A percentile compares a stretch with the other conserved stretches of the same genome.
Evolutionary conservation across 2,329 filamentous ascomycete species (phyloP).

Genomic region (Cytospora schulzeri): DNA sequence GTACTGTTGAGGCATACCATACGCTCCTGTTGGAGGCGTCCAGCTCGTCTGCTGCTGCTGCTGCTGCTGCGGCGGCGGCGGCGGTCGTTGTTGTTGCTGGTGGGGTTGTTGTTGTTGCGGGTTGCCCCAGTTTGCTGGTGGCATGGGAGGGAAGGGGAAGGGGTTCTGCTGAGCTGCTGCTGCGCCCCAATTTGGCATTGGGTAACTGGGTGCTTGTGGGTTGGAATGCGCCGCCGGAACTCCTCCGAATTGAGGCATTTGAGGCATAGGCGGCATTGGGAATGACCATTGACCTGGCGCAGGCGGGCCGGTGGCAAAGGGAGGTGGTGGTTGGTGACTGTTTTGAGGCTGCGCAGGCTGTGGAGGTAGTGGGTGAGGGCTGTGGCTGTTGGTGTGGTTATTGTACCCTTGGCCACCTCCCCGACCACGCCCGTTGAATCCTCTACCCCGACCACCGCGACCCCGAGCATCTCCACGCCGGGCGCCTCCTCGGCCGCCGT

Average conservation of each 20-base stretch:
- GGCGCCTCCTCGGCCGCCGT: slow-evolving; percentile 36
- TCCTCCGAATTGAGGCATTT: slow-evolving; percentile 26
- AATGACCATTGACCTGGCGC: slow-evolving; percentile 31
- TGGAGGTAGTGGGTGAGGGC: slow-evolving; percentile 21
- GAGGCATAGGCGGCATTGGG: slow-evolving; percentile 23
- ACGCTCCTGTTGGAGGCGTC: slow-evolving; percentile 25
- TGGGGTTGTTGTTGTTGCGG: slow-evolving; percentile 17
- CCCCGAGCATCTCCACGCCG: slow-evolving; percentile 51
- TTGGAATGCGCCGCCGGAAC: slow-evolving; percentile 19
- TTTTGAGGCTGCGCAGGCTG: slow-evolving; percentile 28
- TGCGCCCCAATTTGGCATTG: slow-evolving; percentile 24
- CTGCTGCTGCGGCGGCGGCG: slow-evolving; percentile 10
- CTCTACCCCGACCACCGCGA: slow-evolving; percentile 43
- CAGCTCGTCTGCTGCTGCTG: slow-evolving; percentile 24
- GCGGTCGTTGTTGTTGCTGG: slow-evolving; percentile 12
- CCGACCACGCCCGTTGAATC: slow-evolving; percentile 45
- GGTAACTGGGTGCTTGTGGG: slow-evolving; percentile 25
- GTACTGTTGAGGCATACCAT: slow-evolving; percentile 24
- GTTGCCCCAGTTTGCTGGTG: slow-evolving; percentile 23
- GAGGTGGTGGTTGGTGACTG: slow-evolving; percentile 32
- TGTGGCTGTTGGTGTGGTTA: slow-evolving; percentile 26
- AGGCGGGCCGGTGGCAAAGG: slow-evolving; percentile 30
- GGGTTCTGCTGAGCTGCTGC: slow-evolving; percentile 18
- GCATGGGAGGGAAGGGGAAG: slow-evolving; percentile 24
- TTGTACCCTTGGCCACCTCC: slow-evolving; percentile 41